A percentile compares a stretch with the other conserved stretches of the same genome.
Conservation (phyloP, 2,329 filamentous ascomycete species). For the Xylaria sp. region DNA sequence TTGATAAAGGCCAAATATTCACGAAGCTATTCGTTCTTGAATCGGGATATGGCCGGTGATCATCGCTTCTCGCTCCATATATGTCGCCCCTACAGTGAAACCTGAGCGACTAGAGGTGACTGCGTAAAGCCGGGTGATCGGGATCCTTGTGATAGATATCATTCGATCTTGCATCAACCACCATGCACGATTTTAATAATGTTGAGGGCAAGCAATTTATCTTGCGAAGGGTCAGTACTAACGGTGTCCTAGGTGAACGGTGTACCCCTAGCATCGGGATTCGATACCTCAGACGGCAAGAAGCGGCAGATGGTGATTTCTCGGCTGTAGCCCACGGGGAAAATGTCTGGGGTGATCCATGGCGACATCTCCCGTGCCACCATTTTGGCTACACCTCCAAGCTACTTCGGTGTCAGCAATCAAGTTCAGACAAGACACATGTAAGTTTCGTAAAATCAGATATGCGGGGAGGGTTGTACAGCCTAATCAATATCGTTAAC, state of each 20-base stretch:
- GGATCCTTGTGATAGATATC: slow-evolving; percentile 22
- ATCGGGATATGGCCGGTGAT: slow-evolving; percentile 9
- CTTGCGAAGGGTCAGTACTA: not conserved
- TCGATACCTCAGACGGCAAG: not conserved
- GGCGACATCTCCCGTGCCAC: not conserved
- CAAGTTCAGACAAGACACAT: slow-evolving; percentile 19
- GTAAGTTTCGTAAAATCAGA: not conserved
- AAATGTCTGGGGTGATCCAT: not conserved
- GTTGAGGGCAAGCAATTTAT: not conserved
- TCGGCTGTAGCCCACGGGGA: not conserved
- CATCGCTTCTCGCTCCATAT: not conserved
- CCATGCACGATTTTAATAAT: slow-evolving; percentile 20
- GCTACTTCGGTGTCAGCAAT: not conserved
- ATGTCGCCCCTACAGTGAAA: slow-evolving; percentile 10
- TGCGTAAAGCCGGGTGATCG: slow-evolving; percentile 21
- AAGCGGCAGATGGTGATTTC: not conserved
- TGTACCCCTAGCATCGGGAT: slow-evolving; percentile 17
- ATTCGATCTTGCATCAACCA: slow-evolving; percentile 31
- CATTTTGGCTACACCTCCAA: not conserved
- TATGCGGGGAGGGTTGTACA: slow-evolving; percentile 18
- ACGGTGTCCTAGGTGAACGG: slow-evolving; percentile 11
- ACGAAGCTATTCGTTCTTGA: not conserved
- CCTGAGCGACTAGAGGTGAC: not conserved
- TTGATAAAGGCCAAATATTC: not conserved
- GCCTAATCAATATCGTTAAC: slow-evolving; percentile 7